phyloP scores from a whole-genome alignment of 441 rosid genomes.

The Corymbia citriodora region DNA sequence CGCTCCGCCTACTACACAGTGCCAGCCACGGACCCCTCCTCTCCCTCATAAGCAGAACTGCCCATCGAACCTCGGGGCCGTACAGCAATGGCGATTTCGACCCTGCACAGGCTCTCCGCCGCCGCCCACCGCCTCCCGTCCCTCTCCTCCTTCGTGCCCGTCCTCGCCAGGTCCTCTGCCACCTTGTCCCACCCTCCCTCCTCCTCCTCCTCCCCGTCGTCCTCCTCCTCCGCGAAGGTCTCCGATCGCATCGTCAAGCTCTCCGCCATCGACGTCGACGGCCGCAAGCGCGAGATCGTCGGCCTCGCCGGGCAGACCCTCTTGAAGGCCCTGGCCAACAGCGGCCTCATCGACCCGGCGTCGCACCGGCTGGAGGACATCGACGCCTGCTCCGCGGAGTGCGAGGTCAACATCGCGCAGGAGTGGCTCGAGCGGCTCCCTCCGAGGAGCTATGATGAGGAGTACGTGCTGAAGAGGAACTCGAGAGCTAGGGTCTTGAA shows the following conservation, averaged over 20 bases:
- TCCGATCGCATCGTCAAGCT: constrained; percentile 82
- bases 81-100: constrained; percentile 24
- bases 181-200: neutral
- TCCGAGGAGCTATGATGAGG: constrained; percentile 80
- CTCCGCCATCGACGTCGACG: constrained; percentile 65
- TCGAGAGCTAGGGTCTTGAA: constrained; percentile 83
- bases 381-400: constrained; percentile 95
- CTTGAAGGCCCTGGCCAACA: constrained; percentile 60
- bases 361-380: constrained; percentile 89
- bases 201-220: constrained; percentile 8
- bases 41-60: neutral
- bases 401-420: constrained; percentile 94
- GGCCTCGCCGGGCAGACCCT: constrained; percentile 87
- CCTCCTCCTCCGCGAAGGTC: constrained; percentile 42
- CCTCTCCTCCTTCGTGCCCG: constrained; percentile 31
- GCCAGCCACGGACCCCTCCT: neutral
- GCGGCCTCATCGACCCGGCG: constrained; percentile 73
- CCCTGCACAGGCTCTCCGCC: constrained; percentile 50
- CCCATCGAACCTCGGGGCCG: neutral
- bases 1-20: neutral
- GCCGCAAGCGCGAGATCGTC: constrained; percentile 56
- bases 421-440: constrained; percentile 89
- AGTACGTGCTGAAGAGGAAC: constrained; percentile 69
- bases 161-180: neutral
- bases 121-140: constrained; percentile 42